Evolutionary conservation across 2,329 filamentous ascomycete species (phyloP).

Genomic region (Aspergillus quadricinctus): DNA sequence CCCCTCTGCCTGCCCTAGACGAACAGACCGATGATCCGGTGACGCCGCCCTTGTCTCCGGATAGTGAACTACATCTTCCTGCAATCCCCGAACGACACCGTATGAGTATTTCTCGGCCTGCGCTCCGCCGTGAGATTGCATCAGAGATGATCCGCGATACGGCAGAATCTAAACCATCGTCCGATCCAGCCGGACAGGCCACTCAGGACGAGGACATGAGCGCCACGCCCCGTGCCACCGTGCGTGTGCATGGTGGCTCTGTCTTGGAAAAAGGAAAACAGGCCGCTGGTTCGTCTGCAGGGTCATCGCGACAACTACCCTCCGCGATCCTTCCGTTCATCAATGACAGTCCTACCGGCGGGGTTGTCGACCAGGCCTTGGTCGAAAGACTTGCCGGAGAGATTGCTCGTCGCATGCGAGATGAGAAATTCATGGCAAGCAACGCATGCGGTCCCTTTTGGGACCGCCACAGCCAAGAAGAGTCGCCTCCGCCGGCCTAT

Average conservation of each 20-base stretch:
- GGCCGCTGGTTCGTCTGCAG: constrained; percentile 24
- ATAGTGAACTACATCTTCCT: constrained; percentile 29
- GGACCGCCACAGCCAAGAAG: constrained; percentile 32
- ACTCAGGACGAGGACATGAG: constrained; percentile 25
- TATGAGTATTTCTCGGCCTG: constrained; percentile 24
- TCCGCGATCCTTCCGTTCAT: constrained; percentile 34
- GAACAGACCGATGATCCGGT: constrained; percentile 55
- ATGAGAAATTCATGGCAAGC: constrained; percentile 61
- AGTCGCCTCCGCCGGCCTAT: constrained; percentile 43
- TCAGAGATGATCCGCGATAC: constrained; percentile 18
- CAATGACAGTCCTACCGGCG: constrained; percentile 26
- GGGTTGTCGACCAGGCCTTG: constrained; percentile 44
- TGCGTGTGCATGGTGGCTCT: constrained; percentile 15
- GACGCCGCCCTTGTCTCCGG: constrained; percentile 49
- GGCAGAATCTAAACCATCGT: constrained; percentile 22
- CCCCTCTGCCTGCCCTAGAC: constrained; percentile 55
- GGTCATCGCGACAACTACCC: constrained; percentile 24
- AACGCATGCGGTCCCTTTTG: constrained; percentile 34
- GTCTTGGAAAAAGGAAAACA: constrained; percentile 21
- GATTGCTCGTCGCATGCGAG: constrained; percentile 77
- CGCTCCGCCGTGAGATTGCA: constrained; percentile 20
- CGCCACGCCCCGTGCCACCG: constrained; percentile 30
- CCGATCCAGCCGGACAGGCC: constrained; percentile 16
- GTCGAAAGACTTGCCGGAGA: constrained; percentile 77
- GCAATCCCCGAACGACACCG: constrained; percentile 32